Conservation (phyloP, 225 moss, liverwort and hornwort species). For the Anthoceros angustus region DNA sequence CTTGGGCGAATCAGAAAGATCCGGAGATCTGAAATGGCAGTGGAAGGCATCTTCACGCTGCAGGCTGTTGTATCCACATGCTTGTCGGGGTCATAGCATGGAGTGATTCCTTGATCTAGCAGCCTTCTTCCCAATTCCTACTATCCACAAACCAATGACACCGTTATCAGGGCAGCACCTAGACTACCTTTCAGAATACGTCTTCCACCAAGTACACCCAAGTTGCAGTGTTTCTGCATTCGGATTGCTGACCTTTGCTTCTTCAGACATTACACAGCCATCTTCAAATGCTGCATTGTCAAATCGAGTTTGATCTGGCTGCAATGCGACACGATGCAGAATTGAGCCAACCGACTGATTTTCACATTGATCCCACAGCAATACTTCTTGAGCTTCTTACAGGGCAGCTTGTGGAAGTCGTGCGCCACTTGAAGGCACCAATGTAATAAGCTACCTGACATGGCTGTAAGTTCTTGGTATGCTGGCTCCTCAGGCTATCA, state of each 20-base stretch:
- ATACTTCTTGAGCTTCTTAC: too few species aligned
- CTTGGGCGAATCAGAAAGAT: constrained; percentile 49
- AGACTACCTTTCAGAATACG: background rate
- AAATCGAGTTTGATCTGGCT: background rate
- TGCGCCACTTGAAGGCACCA: too few species aligned
- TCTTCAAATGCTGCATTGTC: background rate
- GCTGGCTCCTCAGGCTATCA: constrained; percentile 4
- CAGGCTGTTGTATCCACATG: constrained; percentile 16
- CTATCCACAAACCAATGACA: constrained; percentile 10
- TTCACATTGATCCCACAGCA: background rate
- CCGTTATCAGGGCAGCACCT: constrained; percentile 5
- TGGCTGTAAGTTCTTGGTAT: background rate
- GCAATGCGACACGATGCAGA: background rate
- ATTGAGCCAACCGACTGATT: too few species aligned
- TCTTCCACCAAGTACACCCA: background rate
- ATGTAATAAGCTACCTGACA: background rate
- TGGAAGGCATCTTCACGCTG: background rate
- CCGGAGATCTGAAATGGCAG: constrained; percentile 48
- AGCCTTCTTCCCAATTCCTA: constrained; percentile 76
- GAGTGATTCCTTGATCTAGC: constrained; percentile 64
- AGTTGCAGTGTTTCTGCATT: too few species aligned
- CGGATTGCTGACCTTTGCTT: background rate
- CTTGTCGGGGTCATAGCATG: constrained; percentile 48
- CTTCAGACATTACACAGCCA: background rate
- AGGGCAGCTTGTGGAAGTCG: too few species aligned